A percentile compares a stretch with the other conserved stretches of the same genome.
Conservation (phyloP, 2,329 filamentous ascomycete genomes). For the Xylogone sp. region DNA sequence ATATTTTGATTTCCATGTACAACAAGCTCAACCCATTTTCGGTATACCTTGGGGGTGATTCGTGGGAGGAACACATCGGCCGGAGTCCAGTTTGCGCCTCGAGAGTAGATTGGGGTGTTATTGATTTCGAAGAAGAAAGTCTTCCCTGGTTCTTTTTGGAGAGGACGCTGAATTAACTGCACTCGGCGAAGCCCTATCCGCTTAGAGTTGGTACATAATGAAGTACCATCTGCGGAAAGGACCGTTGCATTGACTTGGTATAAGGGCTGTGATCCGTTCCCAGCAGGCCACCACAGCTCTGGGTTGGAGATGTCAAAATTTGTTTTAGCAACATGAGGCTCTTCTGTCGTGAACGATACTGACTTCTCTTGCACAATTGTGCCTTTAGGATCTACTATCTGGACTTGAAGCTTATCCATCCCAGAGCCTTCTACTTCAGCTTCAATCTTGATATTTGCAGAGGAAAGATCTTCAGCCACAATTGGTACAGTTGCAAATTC, state of each 20-base stretch:
- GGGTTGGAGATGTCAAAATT: constrained; percentile 52
- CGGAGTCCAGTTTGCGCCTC: constrained; percentile 81
- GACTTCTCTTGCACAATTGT: background rate
- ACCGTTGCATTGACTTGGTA: constrained; percentile 59
- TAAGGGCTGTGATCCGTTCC: constrained; percentile 67
- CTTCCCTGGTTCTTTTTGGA: constrained; percentile 63
- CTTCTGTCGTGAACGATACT: background rate
- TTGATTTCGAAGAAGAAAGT: constrained; percentile 80
- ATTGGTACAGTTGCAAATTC: constrained; percentile 59
- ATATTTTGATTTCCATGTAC: constrained; percentile 57
- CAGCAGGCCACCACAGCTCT: constrained; percentile 68
- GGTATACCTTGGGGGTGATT: constrained; percentile 53
- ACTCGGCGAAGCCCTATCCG: constrained; percentile 65
- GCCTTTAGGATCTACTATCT: background rate
- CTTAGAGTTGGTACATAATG: constrained; percentile 43
- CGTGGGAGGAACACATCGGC: constrained; percentile 76
- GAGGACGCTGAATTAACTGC: constrained; percentile 52
- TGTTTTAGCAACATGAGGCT: constrained; percentile 3
- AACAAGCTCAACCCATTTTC: constrained; percentile 56
- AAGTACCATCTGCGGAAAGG: constrained; percentile 11
- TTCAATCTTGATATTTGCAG: constrained; percentile 36
- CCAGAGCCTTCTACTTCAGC: constrained; percentile 38
- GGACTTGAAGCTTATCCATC: constrained; percentile 12
- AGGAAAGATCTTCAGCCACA: constrained; percentile 51
- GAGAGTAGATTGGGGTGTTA: constrained; percentile 71